Percentiles rank a stretch among this genome's conserved stretches.
These are phyloP conservation scores for Picea mariana DNA, from an alignment of 83 land plant species.

Conservation along the genomic window DNA sequence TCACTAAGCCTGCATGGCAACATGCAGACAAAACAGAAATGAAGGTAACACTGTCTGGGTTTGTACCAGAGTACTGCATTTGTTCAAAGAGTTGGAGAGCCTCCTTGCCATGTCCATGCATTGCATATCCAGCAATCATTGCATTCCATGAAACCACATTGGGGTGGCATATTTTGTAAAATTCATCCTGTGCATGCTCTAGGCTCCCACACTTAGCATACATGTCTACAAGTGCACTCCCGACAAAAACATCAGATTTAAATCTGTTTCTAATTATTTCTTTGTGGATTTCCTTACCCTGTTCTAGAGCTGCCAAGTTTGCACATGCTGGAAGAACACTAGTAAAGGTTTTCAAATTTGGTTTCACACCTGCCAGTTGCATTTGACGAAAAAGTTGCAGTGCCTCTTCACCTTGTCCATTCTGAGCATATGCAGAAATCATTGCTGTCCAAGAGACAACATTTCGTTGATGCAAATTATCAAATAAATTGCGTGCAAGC, in stretches of 20 bases:
- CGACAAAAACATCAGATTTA: conserved; percentile 19
- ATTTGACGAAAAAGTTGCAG: conserved; percentile 26
- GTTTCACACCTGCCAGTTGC: conserved; percentile 19
- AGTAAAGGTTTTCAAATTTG: conserved; percentile 36
- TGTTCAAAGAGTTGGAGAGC: conserved; percentile 27
- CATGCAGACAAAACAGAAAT: conserved; percentile 45
- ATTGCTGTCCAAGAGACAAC: conserved; percentile 42
- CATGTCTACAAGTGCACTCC: conserved; percentile 27
- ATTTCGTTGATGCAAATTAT: conserved; percentile 24
- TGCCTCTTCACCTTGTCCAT: conserved; percentile 38
- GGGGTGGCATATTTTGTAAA: conserved; percentile 14
- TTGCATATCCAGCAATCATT: conserved; percentile 22
- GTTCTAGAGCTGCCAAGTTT: conserved; percentile 10
- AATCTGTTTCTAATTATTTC: background rate
- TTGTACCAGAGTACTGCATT: conserved; percentile 29
- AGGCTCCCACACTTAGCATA: conserved; percentile 22
- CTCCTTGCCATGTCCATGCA: conserved; percentile 33
- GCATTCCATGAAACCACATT: conserved; percentile 31
- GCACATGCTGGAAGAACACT: conserved; percentile 40
- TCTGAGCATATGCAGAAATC: conserved; percentile 38
- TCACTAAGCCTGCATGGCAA: conserved; percentile 38
- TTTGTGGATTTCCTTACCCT: conserved; percentile 3
- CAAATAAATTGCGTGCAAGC: conserved; percentile 26
- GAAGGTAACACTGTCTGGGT: conserved; percentile 36
- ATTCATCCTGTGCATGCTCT: conserved; percentile 14